Conservation (phyloP, 148 eudicot genomes). For the Euryodendron excelsum region DNA sequence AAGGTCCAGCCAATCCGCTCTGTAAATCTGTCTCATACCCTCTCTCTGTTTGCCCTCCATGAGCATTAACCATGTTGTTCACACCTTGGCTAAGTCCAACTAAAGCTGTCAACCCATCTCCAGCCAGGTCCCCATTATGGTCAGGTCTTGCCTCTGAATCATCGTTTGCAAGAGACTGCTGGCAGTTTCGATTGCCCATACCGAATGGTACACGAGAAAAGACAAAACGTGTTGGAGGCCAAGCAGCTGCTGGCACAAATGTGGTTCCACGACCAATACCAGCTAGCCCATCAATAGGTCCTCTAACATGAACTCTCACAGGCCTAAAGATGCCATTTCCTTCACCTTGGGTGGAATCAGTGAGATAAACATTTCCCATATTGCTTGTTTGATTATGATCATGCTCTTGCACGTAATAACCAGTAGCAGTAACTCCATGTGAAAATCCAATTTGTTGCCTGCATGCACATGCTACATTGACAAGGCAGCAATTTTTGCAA, state of each 20-base stretch:
- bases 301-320: slow-evolving; percentile 94
- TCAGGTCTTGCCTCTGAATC: slow-evolving; percentile 77
- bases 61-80: slow-evolving; percentile 41
- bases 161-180: slow-evolving; percentile 85
- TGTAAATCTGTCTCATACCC: slow-evolving; percentile 52
- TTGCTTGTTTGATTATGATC: slow-evolving; percentile 58
- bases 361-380: slow-evolving; percentile 60
- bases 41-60: slow-evolving; percentile 53
- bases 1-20: slow-evolving; percentile 46
- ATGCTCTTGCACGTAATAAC: slow-evolving; percentile 76
- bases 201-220: slow-evolving; percentile 92
- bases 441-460: slow-evolving; percentile 73
- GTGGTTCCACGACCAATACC: slow-evolving; percentile 93
- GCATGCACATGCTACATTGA: slow-evolving; percentile 80
- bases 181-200: slow-evolving; percentile 75
- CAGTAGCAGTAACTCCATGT: slow-evolving; percentile 53
- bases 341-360: slow-evolving; percentile 73
- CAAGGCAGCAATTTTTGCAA: slow-evolving; percentile 85
- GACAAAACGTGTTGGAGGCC: slow-evolving; percentile 95
- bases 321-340: slow-evolving; percentile 79
- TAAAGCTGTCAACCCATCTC: slow-evolving; percentile 94
- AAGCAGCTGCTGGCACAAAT: slow-evolving; percentile 67
- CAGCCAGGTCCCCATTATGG: slow-evolving; percentile 65
- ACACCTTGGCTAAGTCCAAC: slow-evolving; percentile 94
- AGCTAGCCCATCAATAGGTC: slow-evolving; percentile 93